Evolutionary conservation across 1,284 basidiomycete genomes (phyloP).

Genomic region (Crocinoboletus sp.): DNA sequence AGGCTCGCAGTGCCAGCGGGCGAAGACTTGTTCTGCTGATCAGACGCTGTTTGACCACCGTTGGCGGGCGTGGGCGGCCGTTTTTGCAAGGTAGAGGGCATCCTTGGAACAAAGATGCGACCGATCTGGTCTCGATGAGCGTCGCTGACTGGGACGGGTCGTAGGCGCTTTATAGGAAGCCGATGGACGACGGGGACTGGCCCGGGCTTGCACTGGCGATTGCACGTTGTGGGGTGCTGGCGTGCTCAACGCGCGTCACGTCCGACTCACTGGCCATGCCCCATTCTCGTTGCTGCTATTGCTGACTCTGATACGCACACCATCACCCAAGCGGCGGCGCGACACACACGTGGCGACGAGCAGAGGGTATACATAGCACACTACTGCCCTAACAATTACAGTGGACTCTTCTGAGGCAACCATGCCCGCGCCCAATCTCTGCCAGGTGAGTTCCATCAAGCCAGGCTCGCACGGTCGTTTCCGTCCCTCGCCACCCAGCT

Average conservation of each 20-base stretch:
- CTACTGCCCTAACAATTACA: no score
- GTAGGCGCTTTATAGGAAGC: slow-evolving; percentile 17
- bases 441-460: slow-evolving; percentile 22
- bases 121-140: no score
- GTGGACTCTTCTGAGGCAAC: no score
- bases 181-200: slow-evolving; percentile 1
- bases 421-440: slow-evolving; percentile 23
- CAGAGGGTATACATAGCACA: slow-evolving; percentile 22
- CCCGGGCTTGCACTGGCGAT: slow-evolving; percentile 2
- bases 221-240: slow-evolving; percentile 25
- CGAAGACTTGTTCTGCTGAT: slow-evolving; percentile 3
- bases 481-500: slow-evolving; percentile 4
- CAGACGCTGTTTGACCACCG: not conserved
- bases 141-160: no score
- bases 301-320: slow-evolving; percentile 3
- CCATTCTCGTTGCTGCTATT: slow-evolving; percentile 10
- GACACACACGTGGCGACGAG: slow-evolving; percentile 23
- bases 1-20: not conserved
- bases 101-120: no score
- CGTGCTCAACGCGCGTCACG: slow-evolving; percentile 20
- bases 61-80: slow-evolving; percentile 13
- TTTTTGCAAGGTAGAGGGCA: slow-evolving; percentile 23
- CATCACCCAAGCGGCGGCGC: slow-evolving; percentile 15
- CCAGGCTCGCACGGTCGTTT: slow-evolving; percentile 13
- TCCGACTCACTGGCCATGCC: slow-evolving; percentile 16